phyloP scores from a whole-genome alignment of 352 stramenopile species.

The Lagenidium giganteum region DNA sequence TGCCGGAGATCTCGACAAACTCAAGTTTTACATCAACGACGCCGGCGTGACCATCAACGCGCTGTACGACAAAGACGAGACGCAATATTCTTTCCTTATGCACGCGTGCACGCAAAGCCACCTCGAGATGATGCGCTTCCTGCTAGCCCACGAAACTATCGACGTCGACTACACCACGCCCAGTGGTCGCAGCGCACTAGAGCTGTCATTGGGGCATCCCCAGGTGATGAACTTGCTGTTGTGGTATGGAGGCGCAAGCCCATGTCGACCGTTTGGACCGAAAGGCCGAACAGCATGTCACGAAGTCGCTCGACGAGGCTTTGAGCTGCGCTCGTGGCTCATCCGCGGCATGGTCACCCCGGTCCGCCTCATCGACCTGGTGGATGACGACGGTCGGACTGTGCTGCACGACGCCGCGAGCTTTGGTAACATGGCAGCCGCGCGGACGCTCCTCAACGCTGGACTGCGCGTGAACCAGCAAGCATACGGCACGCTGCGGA shows the following conservation, averaged over 20 bases:
- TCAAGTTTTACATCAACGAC: constrained; percentile 6
- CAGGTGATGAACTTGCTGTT: constrained; percentile 7
- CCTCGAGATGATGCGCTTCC: constrained; percentile 2
- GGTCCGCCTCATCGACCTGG: constrained; percentile 9
- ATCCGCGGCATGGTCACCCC: constrained; percentile 10
- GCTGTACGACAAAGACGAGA: constrained; percentile 1
- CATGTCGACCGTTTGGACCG: constrained; percentile 5
- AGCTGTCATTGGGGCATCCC: constrained; percentile 9
- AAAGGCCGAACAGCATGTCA: constrained; percentile 14
- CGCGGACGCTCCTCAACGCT: constrained; percentile 10
- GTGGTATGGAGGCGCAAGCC: constrained; percentile 4
- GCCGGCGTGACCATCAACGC: constrained; percentile 5
- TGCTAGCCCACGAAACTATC: neutral
- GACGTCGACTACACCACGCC: constrained; percentile 9
- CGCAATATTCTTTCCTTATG: constrained; percentile 17
- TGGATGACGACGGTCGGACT: constrained; percentile 11
- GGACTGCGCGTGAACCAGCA: constrained; percentile 7
- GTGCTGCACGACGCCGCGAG: constrained; percentile 18
- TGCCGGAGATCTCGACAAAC: neutral
- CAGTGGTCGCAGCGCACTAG: constrained; percentile 6
- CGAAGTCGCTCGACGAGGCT: constrained; percentile 19
- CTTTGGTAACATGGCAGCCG: constrained; percentile 10
- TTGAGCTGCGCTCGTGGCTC: constrained; percentile 19
- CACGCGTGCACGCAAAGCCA: constrained; percentile 4
- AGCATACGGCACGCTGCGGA: neutral